Evolutionary conservation across 2,329 filamentous ascomycete genomes (phyloP).

Genomic region (Nigrograna mackinnonii): DNA sequence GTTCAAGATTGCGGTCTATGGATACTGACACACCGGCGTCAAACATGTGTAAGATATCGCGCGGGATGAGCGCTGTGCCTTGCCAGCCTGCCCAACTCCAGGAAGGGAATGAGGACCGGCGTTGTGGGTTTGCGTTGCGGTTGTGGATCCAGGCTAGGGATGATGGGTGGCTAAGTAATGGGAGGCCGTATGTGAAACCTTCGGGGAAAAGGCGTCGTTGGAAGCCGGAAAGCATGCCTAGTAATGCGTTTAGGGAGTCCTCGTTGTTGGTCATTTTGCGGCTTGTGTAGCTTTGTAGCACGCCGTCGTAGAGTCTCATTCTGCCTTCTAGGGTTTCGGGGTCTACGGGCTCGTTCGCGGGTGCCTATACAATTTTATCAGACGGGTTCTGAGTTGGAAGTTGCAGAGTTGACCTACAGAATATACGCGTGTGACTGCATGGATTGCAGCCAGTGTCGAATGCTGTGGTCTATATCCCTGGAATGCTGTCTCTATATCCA

Average conservation of each 20-base stretch:
- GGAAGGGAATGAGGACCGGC: not conserved
- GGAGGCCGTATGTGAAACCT: conserved; percentile 2
- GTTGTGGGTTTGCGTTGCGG: conserved; percentile 1
- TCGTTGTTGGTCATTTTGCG: conserved; percentile 3
- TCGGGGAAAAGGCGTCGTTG: conserved; percentile 1
- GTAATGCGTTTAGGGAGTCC: conserved; percentile 5
- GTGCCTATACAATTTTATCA: too few relatives aligned
- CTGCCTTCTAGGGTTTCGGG: not conserved
- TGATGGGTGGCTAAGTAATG: not conserved
- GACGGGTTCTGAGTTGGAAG: too few relatives aligned
- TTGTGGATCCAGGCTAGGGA: conserved; percentile 2
- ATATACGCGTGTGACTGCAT: too few relatives aligned
- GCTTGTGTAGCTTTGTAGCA: conserved; percentile 2
- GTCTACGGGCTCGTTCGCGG: too few relatives aligned
- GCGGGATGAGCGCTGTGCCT: conserved; percentile 1
- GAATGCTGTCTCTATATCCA: too few relatives aligned
- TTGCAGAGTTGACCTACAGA: too few relatives aligned
- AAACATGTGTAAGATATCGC: conserved; percentile 1
- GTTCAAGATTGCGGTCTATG: not conserved
- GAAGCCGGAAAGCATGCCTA: conserved; percentile 5
- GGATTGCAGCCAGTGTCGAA: too few relatives aligned
- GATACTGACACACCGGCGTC: not conserved
- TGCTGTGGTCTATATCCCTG: too few relatives aligned
- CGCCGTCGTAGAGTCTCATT: not conserved
- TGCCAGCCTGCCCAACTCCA: conserved; percentile 2